Percentiles rank a stretch among this genome's conserved stretches.
phyloP scores from a whole-genome alignment of 345 rosid species.

The Eucalyptus sp. region DNA sequence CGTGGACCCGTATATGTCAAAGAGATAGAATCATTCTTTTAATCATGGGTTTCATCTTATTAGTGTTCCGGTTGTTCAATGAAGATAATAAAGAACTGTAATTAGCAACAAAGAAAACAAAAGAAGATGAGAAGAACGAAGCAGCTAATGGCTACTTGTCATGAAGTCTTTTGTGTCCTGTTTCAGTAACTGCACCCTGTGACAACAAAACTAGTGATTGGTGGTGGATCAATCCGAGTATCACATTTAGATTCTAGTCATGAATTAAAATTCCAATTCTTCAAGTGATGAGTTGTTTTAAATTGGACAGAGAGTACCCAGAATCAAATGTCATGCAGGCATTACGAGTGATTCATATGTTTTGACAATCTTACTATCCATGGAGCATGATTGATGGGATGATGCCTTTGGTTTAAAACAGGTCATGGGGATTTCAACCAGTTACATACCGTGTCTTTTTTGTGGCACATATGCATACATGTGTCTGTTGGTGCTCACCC shows the following conservation, averaged over 20 bases:
- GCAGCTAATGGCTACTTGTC: not conserved
- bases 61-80: not conserved
- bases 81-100: not conserved
- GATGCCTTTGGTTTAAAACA: not conserved
- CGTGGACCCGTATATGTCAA: not conserved
- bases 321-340: not conserved
- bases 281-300: not conserved
- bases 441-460: not conserved
- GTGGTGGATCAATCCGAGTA: not conserved
- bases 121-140: not conserved
- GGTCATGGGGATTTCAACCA: not conserved
- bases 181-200: not conserved
- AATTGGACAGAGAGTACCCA: not conserved
- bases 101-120: not conserved
- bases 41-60: not conserved
- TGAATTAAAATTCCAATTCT: not conserved
- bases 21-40: not conserved
- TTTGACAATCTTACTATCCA: not conserved
- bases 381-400: not conserved
- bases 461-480: not conserved
- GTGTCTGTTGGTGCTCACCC: not conserved
- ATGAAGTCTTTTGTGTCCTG: not conserved
- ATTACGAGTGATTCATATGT: not conserved
- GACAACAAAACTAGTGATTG: not conserved
- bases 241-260: not conserved